Base-by-base conservation (phyloP, 345 rosid genomes). In the Erodium maritimum region DNA sequence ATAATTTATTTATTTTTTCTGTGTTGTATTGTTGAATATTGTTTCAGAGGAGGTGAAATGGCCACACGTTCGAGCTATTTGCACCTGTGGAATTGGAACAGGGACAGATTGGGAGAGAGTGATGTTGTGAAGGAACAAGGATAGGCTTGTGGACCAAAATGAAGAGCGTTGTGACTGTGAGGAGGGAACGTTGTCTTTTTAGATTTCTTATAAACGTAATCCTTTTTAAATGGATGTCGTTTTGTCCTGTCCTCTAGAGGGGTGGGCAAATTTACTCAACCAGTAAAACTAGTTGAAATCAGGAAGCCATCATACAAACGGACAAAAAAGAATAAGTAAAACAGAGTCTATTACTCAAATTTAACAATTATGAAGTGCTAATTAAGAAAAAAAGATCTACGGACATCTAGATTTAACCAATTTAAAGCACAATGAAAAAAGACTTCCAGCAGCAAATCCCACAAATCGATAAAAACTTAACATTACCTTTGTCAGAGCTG, bases 21-120 rank as follows among this genome's bases (percentile, higher is more conserved):
- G 8, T 62, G 16, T 67, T 33, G 59, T 53, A 58, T 10, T 19
- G 23, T 23, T 24, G 18, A 70, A 64, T 58, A 34, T n/a, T n/a
- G n/a, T n/a, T n/a, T n/a, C n/a, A 60, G 64, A 78, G 82, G 71
- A 58, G 56, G 59, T 63, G 23, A 63, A 59, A n/a, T 50, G 25
- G 64, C 74, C 80, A 81, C 75, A 68, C 69, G 77, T 75, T 64
- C 58, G 25, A 56, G 25, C 48, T 42, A n/a, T 3, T 42, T 3
- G 5, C 48, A 42, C 60, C 33, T 29, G 53, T 56, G 37, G 59
- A 51, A 64, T 61, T 62, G 20, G 57, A 56, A 25, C 29, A 19
- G 56, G 2, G 23, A 37, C 50, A 45, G 22, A 29, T 50, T 46
- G 45, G 52, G 2, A 21, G 45, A 5, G 45, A 57, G 42, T 25